Base-by-base conservation (phyloP, 2,329 filamentous ascomycete genomes). In the Ilyonectria mors-panacis region DNA sequence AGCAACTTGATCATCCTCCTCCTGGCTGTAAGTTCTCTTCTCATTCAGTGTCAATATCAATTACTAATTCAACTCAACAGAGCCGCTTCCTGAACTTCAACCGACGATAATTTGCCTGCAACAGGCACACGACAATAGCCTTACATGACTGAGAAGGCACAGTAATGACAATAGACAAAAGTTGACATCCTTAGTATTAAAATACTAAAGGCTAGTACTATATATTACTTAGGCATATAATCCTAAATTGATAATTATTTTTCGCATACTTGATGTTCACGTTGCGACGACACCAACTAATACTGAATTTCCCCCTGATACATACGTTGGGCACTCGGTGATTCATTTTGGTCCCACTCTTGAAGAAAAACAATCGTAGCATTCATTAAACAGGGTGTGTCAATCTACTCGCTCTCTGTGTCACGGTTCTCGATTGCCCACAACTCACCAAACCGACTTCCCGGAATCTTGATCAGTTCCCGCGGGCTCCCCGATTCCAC, bases 1-100 rank as follows among this genome's bases (percentile, higher is more conserved):
- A 94, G 91, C 77, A 97, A 97, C 79, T 77, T 96, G 75, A 86
- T 93, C 30, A 87, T 90, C 67, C 76, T 89, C 33, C 82, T 88
- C 59, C 8, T 82, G 53, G 88, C 85, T 48, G 87, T 89, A 82
- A 79, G 87, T 83, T 57, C 1, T 47, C 4, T 19, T 9, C 44
- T 33, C 2, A 47, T 9, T 8, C 39, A 42, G 2, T 7, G 6
- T 10, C 0, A 7, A 15, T 17, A 1, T 2, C 23, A 9, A 51
- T 45, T 59, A 3, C 72, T 75, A 67, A 75, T 47, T 47, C 26
- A 0, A 1, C 7, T 2, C 17, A 19, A 15, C 73, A 87, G 85
- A 82, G 81, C 64, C 84, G 85, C 54, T 86, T 84, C 78, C 70
- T 87, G 42, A 87, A 87, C 78, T 87, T 85, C 73, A 87, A 87